A percentile compares a stretch with the other conserved stretches of the same genome.
These are phyloP conservation scores for Calonectria montana DNA, from an alignment of 2,329 filamentous ascomycete species.

Conservation along the genomic window DNA sequence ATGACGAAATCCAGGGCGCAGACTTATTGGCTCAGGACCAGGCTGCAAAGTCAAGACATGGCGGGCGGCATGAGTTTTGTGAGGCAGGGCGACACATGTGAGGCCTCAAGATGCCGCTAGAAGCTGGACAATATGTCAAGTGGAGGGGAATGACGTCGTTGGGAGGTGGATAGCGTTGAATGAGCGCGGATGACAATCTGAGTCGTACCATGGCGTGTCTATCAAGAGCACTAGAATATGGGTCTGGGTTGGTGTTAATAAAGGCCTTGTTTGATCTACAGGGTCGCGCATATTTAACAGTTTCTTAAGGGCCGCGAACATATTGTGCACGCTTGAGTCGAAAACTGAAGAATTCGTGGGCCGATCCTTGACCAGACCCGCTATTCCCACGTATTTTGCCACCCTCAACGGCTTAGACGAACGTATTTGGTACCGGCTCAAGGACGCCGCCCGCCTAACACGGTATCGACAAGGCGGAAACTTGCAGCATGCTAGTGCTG, in stretches of 20 bases:
- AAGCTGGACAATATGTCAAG: neutral
- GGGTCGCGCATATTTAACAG: neutral
- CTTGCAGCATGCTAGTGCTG: neutral
- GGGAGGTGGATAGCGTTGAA: neutral
- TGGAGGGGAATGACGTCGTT: constrained; percentile 5
- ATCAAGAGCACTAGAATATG: neutral
- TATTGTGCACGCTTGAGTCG: neutral
- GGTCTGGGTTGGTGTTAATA: neutral
- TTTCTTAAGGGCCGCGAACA: neutral
- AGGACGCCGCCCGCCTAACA: neutral
- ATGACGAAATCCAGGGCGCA: neutral
- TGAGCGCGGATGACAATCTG: constrained; percentile 1
- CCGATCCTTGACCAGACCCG: neutral
- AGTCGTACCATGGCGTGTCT: neutral
- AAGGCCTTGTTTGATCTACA: constrained; percentile 15
- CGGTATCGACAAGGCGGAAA: neutral
- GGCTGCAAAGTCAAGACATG: neutral
- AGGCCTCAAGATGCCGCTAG: constrained; percentile 4
- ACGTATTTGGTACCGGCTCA: neutral
- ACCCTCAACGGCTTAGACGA: neutral
- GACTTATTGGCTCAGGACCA: neutral
- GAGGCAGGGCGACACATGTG: neutral
- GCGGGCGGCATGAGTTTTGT: neutral
- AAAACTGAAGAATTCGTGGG: neutral
- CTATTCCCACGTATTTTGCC: neutral